These are phyloP conservation scores for Abrus pulchellus DNA, from an alignment of 306 rosid species.

Conservation along the genomic window DNA sequence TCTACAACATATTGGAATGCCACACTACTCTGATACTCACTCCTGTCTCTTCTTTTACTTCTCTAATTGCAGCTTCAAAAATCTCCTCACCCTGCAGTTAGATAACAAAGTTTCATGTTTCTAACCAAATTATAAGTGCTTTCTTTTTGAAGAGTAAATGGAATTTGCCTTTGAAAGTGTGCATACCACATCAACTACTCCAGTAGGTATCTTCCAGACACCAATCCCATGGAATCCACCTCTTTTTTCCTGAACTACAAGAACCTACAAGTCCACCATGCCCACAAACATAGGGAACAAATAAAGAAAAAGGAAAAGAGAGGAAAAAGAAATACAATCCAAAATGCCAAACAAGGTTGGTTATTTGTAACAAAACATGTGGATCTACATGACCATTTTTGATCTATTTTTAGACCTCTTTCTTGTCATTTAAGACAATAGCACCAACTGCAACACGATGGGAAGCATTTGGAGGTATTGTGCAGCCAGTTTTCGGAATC, in stretches of 20 bases:
- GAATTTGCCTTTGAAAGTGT: slow-evolving; percentile 14
- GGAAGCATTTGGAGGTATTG: slow-evolving; percentile 69
- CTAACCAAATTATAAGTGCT: slow-evolving; percentile 18
- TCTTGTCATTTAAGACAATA: slow-evolving; percentile 58
- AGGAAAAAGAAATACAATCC: neutral
- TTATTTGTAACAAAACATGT: slow-evolving; percentile 15
- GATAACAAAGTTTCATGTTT: slow-evolving; percentile 21
- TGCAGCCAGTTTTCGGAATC: slow-evolving; percentile 60
- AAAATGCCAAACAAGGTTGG: slow-evolving; percentile 19
- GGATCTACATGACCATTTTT: slow-evolving; percentile 12
- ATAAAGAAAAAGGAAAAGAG: neutral
- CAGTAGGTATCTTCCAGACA: slow-evolving; percentile 67
- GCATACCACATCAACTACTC: slow-evolving; percentile 63
- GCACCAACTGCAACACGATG: slow-evolving; percentile 60
- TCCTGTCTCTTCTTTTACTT: slow-evolving; percentile 75
- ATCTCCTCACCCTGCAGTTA: slow-evolving; percentile 64
- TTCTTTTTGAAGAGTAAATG: neutral
- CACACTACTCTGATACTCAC: slow-evolving; percentile 49
- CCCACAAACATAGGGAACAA: slow-evolving; percentile 3
- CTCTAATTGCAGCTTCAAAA: slow-evolving; percentile 58
- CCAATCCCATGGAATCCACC: slow-evolving; percentile 59
- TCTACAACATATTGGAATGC: slow-evolving; percentile 24
- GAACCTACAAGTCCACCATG: slow-evolving; percentile 47
- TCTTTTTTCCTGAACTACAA: slow-evolving; percentile 67
- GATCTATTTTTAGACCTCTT: slow-evolving; percentile 51